Base-by-base conservation (phyloP, 2,329 filamentous ascomycete genomes). In the Trichoderma cornu-damae region DNA sequence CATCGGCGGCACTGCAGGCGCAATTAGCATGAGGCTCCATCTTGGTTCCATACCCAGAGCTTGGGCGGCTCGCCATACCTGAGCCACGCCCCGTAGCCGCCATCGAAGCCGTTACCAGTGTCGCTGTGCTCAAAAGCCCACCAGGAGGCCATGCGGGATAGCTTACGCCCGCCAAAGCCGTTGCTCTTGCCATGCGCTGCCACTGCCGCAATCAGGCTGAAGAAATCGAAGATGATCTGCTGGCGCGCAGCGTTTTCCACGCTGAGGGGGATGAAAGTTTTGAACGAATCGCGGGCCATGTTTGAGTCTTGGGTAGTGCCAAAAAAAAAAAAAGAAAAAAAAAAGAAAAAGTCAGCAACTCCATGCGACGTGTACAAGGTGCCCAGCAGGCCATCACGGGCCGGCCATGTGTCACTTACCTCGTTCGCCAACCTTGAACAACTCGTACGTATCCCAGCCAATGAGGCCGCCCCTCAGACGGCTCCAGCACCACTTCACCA, bases 401-500 rank as follows among this genome's bases (percentile, higher is more conserved):
- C n/a, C 22, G n/a, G 6, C 11, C 9, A 24, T 20, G 8, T 22
- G 32, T 14, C 38, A 57, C 73, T 48, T 81, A 95, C 91, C 91
- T 78, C 88, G 84, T 76, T 99, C 94, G 69, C 94, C 94, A 63
- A 95, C 87, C 67, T 89, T 91, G 79, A 99, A 99, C 20, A 96
- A 81, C 70, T 97, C 92, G 69, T 99, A 99, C 40, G 90, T 90
- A 67, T 96, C 91, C 94, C 94, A 97, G 58, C 90, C 91, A 34
- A 99, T 92, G 12, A 99, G 86, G 67, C 94, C 94, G 59, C 91
- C 90, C 40, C 88, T 84, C 50, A 99, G 78, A 74, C 94, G 85
- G 70, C 90, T 92, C 94, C 94, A 99, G 73, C 93, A 97, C 94
- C 94, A 99, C 77, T 97, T 99, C 63, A 94, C 80, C 40, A 96